Evolutionary conservation across 352 stramenopile genomes (phyloP).

Genomic region (Globisporangium irregulare): DNA sequence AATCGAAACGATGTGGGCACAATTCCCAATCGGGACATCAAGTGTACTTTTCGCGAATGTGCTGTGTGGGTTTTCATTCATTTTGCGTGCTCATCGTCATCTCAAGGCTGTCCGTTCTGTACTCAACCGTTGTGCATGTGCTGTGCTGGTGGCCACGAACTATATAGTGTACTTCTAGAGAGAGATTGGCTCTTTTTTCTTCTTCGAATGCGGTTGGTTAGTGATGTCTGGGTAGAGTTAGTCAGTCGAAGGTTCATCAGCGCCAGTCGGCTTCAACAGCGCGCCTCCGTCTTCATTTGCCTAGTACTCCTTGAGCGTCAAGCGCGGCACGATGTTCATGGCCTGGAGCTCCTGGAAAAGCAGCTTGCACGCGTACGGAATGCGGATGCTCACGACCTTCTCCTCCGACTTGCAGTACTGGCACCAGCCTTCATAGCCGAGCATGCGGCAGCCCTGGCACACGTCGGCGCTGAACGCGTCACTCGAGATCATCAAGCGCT

Average conservation of each 20-base stretch:
- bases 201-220: background rate
- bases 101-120: background rate
- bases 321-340: constrained; percentile 99
- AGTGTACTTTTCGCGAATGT: background rate
- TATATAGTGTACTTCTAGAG: constrained; percentile 15
- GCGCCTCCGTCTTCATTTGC: background rate
- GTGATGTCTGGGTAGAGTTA: background rate
- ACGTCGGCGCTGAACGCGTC: constrained; percentile 99
- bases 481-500: constrained; percentile 99
- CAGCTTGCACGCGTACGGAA: constrained; percentile 99
- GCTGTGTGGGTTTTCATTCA: background rate
- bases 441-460: constrained; percentile 96
- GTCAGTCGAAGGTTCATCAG: background rate
- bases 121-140: background rate
- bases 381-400: constrained; percentile 96
- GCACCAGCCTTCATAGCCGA: constrained; percentile 98
- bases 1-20: too few species aligned
- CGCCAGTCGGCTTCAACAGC: background rate
- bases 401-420: constrained; percentile 98
- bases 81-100: background rate
- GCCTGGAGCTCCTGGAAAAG: constrained; percentile 98
- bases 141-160: background rate
- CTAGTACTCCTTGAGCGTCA: constrained; percentile 95
- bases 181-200: background rate
- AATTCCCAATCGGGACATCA: too few species aligned